Conservation (phyloP, 2,329 filamentous ascomycete species). For the Chrysoporthe austroafricana region DNA sequence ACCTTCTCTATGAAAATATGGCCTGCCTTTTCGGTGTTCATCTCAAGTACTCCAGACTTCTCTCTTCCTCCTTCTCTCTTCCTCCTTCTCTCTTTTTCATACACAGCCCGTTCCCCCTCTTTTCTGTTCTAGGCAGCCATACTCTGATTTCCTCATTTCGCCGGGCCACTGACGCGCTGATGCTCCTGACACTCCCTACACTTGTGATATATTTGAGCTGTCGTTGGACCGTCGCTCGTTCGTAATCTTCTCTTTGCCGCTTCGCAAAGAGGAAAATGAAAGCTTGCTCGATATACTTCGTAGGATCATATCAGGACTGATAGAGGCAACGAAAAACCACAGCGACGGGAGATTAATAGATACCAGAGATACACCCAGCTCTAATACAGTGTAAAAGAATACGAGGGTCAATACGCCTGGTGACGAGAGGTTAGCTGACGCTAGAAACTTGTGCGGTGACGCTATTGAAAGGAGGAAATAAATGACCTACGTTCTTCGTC, state of each 20-base stretch:
- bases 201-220: neutral
- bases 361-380: neutral
- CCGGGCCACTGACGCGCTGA: neutral
- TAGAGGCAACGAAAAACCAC: neutral
- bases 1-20: neutral
- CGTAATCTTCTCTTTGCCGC: neutral
- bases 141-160: neutral
- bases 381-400: conserved; percentile 9
- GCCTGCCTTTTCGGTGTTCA: neutral
- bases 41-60: neutral
- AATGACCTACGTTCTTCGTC: conserved; percentile 9
- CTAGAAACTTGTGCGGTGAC: conserved; percentile 12
- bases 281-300: neutral
- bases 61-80: neutral
- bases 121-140: neutral
- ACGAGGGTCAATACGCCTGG: conserved; percentile 12
- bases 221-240: neutral
- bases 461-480: conserved; percentile 12
- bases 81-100: neutral
- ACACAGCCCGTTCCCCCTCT: neutral
- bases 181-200: neutral
- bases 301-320: neutral
- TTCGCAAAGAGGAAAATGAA: neutral
- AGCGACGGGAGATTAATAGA: neutral
- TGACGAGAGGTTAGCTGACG: conserved; percentile 13